Evolutionary conservation across 192 early-diverging fungal genomes (phyloP), one percentile per base, ranked within the genome.

Genomic region (Backusella tuberculispora): DNA sequence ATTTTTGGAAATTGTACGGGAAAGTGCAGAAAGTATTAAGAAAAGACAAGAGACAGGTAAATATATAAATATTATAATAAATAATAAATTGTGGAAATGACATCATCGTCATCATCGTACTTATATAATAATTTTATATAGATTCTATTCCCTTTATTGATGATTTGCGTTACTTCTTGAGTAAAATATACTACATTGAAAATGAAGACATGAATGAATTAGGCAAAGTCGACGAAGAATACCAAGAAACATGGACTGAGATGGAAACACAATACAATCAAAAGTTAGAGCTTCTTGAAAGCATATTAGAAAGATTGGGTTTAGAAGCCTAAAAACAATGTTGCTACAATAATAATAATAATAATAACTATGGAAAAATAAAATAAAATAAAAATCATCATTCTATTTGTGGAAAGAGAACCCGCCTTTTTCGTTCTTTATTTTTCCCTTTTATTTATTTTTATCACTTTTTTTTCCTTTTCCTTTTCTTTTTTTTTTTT

Each of bases 131-230:
- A 4, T 38, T 6, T 60, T n/a, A n/a, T n/a, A 46, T 40, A 79
- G 87, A 88, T 74, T 81, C 87, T 5, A 76, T 88, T 40, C 80
- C 87, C 21, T 78, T 88, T 38, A 78, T 87, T 26, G 87, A 88
- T 71, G 87, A 88, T 72, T 60, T 88, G 56, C 68, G 81, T 21
- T 88, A 76, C 46, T 88, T 78, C 76, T 56, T 88, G 3, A 71
- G 53, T 17, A 84, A 82, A 37, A 72, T 76, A 42, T 77, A 82
- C n/a, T 44, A 71, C 24, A 60, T 79, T 7, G 42, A 56, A 5
- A 44, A 69, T 42, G 77, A 71, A 24, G 74, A 79, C 13, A 37
- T 79, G 29, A 68, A 75, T 47, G 78, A 63, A 45, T 76, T 63
- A 14, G 76, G 74, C 6, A 75, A 75, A 29, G 64, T 74, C 17